These are phyloP conservation scores for Plasmopara muralis DNA, from an alignment of 352 stramenopile genomes.

Conservation along the genomic window DNA sequence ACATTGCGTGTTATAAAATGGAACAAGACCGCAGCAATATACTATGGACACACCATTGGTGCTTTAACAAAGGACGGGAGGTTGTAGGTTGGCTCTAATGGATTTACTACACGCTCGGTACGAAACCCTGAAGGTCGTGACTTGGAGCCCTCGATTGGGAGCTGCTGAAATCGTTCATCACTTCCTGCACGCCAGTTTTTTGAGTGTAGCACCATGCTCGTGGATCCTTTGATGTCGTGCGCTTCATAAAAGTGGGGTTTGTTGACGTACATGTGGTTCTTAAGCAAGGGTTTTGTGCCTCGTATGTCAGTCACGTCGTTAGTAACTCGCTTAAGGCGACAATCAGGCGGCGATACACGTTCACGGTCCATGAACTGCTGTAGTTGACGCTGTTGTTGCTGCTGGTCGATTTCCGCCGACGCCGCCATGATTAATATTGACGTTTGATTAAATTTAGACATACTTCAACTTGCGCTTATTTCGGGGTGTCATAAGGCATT, in stretches of 20 bases:
- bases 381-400: conserved; percentile 32
- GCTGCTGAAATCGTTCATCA: conserved; percentile 62
- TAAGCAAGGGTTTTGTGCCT: conserved; percentile 41
- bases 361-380: conserved; percentile 45
- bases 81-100: conserved; percentile 54
- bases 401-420: conserved; percentile 14
- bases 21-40: neutral
- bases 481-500: conserved; percentile 3
- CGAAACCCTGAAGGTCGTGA: conserved; percentile 45
- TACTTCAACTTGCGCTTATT: conserved; percentile 6
- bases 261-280: conserved; percentile 55
- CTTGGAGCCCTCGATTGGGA: conserved; percentile 55
- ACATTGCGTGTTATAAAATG: neutral
- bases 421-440: conserved; percentile 2
- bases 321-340: conserved; percentile 36
- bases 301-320: conserved; percentile 67
- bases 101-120: conserved; percentile 61
- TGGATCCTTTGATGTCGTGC: conserved; percentile 50
- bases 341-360: conserved; percentile 15
- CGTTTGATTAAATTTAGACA: neutral
- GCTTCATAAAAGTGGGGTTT: conserved; percentile 63
- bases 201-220: conserved; percentile 56
- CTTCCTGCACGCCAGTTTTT: conserved; percentile 35
- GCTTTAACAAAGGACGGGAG: conserved; percentile 42
- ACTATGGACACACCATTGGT: conserved; percentile 24